phyloP scores from a whole-genome alignment of 495 filamentous ascomycete species.

The Daldinia vernicosa region DNA sequence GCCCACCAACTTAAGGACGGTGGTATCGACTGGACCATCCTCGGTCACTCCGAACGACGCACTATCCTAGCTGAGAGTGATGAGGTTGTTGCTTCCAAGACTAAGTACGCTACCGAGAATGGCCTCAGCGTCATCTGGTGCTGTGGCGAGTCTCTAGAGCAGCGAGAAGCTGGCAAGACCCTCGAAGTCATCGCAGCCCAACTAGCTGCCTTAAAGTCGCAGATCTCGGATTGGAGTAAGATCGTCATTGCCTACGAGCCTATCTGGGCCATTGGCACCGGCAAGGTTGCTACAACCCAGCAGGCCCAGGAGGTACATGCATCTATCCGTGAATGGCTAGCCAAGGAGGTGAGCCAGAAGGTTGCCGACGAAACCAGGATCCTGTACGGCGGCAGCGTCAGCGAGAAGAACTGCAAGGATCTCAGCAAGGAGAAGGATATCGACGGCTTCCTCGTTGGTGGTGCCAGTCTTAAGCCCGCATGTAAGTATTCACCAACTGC shows the following conservation, averaged over 20 bases:
- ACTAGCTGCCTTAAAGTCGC: slow-evolving; percentile 71
- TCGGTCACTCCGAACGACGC: slow-evolving; percentile 93
- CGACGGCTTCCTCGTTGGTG: slow-evolving; percentile 97
- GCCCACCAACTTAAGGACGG: slow-evolving; percentile 88
- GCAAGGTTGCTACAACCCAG: slow-evolving; percentile 92
- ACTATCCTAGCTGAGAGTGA: slow-evolving; percentile 86
- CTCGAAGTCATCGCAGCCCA: slow-evolving; percentile 88
- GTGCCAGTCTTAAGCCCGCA: slow-evolving; percentile 97
- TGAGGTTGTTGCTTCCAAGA: slow-evolving; percentile 89
- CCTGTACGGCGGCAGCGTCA: slow-evolving; percentile 96
- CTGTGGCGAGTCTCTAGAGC: slow-evolving; percentile 92
- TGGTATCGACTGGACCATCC: slow-evolving; percentile 85
- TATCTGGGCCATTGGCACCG: slow-evolving; percentile 99
- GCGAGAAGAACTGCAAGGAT: slow-evolving; percentile 96
- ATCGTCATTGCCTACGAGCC: slow-evolving; percentile 98
- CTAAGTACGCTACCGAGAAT: slow-evolving; percentile 85
- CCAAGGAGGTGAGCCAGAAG: slow-evolving; percentile 71
- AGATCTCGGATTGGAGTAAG: slow-evolving; percentile 86
- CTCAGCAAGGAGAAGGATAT: slow-evolving; percentile 91
- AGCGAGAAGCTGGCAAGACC: slow-evolving; percentile 87
- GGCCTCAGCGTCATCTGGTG: slow-evolving; percentile 93
- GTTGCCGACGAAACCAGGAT: slow-evolving; percentile 83
- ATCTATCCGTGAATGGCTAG: slow-evolving; percentile 90
- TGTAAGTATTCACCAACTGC: slow-evolving; percentile 66
- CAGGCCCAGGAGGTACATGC: slow-evolving; percentile 96